These are phyloP conservation scores for Meyerozyma carpophila DNA, from an alignment of 1,139 yeast species.

Conservation along the genomic window DNA sequence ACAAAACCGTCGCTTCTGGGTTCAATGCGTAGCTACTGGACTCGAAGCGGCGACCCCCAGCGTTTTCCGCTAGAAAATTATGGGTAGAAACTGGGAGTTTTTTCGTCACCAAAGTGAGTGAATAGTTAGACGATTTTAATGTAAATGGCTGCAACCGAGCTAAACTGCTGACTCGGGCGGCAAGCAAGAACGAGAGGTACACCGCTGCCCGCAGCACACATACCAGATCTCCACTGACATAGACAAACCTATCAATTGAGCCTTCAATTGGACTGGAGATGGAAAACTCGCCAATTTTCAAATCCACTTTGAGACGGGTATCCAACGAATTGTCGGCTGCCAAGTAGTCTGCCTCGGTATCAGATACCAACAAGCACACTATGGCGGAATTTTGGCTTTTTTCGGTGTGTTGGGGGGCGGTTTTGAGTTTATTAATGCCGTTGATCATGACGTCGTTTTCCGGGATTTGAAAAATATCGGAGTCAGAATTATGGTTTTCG, in stretches of 20 bases:
- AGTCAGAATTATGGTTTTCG: not conserved
- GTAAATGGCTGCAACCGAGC: conserved; percentile 17
- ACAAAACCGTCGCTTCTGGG: not conserved
- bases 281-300: conserved; percentile 16
- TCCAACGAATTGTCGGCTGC: conserved; percentile 7
- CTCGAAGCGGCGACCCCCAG: not conserved
- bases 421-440: not conserved
- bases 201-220: conserved; percentile 19
- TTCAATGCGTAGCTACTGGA: not conserved
- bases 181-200: conserved; percentile 17
- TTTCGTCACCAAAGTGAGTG: conserved; percentile 7
- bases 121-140: conserved; percentile 27
- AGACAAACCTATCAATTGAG: conserved; percentile 22
- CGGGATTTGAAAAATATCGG: not conserved
- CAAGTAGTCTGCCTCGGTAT: conserved; percentile 22
- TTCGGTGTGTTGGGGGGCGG: not conserved
- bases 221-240: conserved; percentile 20
- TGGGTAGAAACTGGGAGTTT: not conserved
- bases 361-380: not conserved
- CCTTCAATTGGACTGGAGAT: conserved; percentile 21
- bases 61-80: not conserved
- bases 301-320: conserved; percentile 10
- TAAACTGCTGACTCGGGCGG: conserved; percentile 22
- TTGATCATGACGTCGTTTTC: conserved; percentile 1
- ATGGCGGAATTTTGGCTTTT: not conserved